Base-by-base conservation (phyloP, 768 basidiomycete species). In the Pisolithus marmoratus region DNA sequence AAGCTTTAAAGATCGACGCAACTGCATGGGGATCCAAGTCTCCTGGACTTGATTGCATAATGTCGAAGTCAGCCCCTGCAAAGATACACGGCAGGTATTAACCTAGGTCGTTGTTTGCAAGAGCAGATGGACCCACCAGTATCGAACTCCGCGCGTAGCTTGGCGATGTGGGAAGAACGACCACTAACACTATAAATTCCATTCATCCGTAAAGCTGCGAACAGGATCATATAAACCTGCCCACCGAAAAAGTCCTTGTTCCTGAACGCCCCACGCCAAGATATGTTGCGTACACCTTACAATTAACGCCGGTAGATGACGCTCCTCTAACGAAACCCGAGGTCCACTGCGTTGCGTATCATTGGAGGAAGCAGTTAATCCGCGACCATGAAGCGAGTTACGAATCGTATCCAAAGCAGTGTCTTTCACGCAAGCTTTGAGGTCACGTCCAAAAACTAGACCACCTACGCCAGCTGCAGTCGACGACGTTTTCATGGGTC, bases 1-100 rank as follows among this genome's bases (percentile, higher is more conserved):
- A 97, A 1, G 90, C 86, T 68, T 95, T 96, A 72, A 95, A 96
- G 27, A 95, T 73, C 23, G 90, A 90, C 19, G 94, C 85, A 7
- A 97, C 94, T 1, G 92, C 90, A 66, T 97, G 93, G 44, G 94
- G 94, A 63, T 97, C 94, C 34, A 97, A 71, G 61, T 97, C 93
- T 8, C 87, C 83, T 23, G 92, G 93, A 46, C 79, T 78, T 56
- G 84, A 87, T 55, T 81, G 80, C 38, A 76, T 70, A 71, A 97
- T 80, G 62, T 93, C 85, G 60, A 85, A 91, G 70, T 97, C 94
- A 48, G 85, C 87, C 52, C 93, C 91, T 85, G 60, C 38, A 37
- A 64, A 52, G 49, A 36, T 52, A 20, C 40, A 42, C 24, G 14
- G 11, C 5, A 12, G 34, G 15, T 34, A 34, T 38, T 51, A 23